Conservation (phyloP, 371 early-diverging fungal species). For the Actinomortierella ambigua region DNA sequence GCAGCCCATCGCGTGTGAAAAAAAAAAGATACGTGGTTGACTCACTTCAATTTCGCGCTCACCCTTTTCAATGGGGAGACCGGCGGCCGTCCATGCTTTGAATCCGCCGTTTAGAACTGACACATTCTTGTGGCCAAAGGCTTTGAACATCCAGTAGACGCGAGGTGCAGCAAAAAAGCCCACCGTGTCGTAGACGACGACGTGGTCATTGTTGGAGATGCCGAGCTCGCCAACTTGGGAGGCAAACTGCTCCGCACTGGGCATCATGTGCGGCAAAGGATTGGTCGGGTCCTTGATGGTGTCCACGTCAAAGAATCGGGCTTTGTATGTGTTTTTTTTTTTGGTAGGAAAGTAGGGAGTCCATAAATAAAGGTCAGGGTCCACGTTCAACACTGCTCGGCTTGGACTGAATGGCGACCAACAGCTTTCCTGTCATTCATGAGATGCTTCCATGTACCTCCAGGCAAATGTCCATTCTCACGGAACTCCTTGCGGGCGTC, state of each 20-base stretch:
- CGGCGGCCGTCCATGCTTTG: constrained; percentile 73
- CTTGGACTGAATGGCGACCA: too few relatives aligned
- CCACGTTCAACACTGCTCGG: too few relatives aligned
- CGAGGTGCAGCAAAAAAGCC: constrained; percentile 77
- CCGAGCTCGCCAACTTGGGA: constrained; percentile 70
- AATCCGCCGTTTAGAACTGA: constrained; percentile 92
- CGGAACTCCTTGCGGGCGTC: constrained; percentile 66
- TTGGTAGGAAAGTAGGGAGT: background rate
- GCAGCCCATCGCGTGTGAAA: too few relatives aligned
- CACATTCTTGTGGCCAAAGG: constrained; percentile 84
- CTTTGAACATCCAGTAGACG: constrained; percentile 86
- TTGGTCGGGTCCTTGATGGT: constrained; percentile 66
- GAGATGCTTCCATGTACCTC: constrained; percentile 58
- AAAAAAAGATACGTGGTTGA: too few relatives aligned
- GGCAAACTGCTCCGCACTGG: constrained; percentile 63
- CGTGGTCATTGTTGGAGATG: constrained; percentile 69
- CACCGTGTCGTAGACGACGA: constrained; percentile 78
- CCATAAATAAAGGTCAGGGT: background rate
- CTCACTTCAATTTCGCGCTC: constrained; percentile 34
- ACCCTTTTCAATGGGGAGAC: constrained; percentile 55
- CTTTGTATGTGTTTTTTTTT: constrained; percentile 33
- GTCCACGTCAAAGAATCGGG: constrained; percentile 82
- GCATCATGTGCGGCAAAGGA: constrained; percentile 83
- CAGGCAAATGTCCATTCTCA: constrained; percentile 50
- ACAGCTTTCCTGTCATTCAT: too few relatives aligned